Conservation (phyloP, 257 asterid genomes). For the Euphrasia confusa region DNA sequence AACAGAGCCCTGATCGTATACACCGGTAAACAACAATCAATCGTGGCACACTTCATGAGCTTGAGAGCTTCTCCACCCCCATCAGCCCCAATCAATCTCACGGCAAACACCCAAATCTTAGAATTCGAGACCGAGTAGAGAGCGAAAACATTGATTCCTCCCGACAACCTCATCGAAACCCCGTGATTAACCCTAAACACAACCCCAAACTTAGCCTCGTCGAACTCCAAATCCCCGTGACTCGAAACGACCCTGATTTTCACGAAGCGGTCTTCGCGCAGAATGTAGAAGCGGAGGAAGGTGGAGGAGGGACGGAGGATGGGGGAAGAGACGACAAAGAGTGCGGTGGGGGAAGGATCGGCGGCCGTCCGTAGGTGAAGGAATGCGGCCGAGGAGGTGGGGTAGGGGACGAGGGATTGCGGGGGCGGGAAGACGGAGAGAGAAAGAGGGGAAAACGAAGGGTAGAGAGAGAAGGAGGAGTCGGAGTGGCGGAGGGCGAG, state of each 20-base stretch:
- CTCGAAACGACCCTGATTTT: conserved; percentile 40
- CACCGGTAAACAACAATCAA: conserved; percentile 61
- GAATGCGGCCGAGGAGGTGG: conserved; percentile 52
- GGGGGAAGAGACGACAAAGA: conserved; percentile 57
- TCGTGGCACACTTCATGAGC: conserved; percentile 73
- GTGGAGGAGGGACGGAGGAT: conserved; percentile 40
- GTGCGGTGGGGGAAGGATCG: conserved; percentile 25
- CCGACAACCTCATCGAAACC: conserved; percentile 57
- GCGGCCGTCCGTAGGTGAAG: conserved; percentile 34
- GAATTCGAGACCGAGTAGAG: conserved; percentile 59
- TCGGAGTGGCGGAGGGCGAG: conserved; percentile 68
- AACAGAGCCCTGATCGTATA: conserved; percentile 48
- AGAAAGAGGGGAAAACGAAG: conserved; percentile 42
- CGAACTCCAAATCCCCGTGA: conserved; percentile 55
- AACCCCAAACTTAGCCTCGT: conserved; percentile 38
- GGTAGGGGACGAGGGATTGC: conserved; percentile 35
- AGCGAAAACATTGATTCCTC: conserved; percentile 54
- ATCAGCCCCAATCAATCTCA: conserved; percentile 41
- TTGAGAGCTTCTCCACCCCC: conserved; percentile 43
- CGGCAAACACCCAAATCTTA: conserved; percentile 70
- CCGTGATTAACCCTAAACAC: conserved; percentile 64
- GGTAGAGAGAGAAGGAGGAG: conserved; percentile 65
- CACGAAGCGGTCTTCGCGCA: conserved; percentile 31
- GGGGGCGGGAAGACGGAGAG: conserved; percentile 32
- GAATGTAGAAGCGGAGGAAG: conserved; percentile 53